Evolutionary conservation across 305 asterid species (phyloP).

Genomic region (Euphrasia arctica): DNA sequence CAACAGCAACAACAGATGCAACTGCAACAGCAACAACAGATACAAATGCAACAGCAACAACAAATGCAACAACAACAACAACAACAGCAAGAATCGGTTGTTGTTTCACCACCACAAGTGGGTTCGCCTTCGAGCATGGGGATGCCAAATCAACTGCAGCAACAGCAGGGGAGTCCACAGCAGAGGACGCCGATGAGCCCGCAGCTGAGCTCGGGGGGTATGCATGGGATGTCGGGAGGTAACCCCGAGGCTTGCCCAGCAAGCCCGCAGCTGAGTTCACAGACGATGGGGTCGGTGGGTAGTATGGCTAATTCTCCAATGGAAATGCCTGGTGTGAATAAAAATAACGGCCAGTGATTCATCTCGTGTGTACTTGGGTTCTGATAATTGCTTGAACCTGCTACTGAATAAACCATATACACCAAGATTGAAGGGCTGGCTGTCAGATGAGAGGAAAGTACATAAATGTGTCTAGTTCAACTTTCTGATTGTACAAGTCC

Average conservation of each 20-base stretch:
- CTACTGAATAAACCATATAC: slow-evolving; percentile 11
- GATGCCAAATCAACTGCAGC: slow-evolving; percentile 58
- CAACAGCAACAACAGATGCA: slow-evolving; percentile 63
- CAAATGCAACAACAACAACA: no score
- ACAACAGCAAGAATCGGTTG: slow-evolving; percentile 34
- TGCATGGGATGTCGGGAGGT: slow-evolving; percentile 59
- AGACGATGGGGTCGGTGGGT: slow-evolving; percentile 87
- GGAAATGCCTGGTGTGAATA: slow-evolving; percentile 88
- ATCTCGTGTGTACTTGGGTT: not conserved
- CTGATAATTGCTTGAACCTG: slow-evolving; percentile 6
- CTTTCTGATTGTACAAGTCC: not conserved
- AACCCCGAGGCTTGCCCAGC: slow-evolving; percentile 87
- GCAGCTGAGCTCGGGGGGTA: slow-evolving; percentile 89
- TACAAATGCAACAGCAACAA: not conserved
- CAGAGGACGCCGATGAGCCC: slow-evolving; percentile 96
- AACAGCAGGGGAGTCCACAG: slow-evolving; percentile 69
- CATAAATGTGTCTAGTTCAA: no score
- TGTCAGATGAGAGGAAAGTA: no score
- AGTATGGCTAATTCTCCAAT: slow-evolving; percentile 82
- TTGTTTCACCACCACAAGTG: slow-evolving; percentile 73
- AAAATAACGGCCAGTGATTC: slow-evolving; percentile 35
- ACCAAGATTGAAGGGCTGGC: no score
- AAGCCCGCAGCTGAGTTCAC: slow-evolving; percentile 97
- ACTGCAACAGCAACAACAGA: slow-evolving; percentile 34
- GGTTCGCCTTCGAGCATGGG: slow-evolving; percentile 85